Conservation (phyloP, 2,329 filamentous ascomycete species). For the Trichoderma semiorbis region DNA sequence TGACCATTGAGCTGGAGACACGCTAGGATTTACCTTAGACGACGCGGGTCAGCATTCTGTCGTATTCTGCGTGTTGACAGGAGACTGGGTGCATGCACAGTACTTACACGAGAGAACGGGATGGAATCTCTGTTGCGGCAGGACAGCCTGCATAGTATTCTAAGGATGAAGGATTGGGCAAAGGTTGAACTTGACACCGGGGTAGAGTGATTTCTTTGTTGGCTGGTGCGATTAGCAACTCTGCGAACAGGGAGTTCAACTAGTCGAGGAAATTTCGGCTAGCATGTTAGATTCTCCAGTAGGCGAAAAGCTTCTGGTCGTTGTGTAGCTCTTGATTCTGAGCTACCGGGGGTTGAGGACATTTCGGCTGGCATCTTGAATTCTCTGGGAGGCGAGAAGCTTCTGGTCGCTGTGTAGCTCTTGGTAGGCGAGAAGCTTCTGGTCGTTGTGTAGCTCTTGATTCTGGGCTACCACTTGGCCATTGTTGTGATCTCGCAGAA, state of each 20-base stretch:
- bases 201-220: background rate
- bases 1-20: background rate
- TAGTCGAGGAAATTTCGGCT: background rate
- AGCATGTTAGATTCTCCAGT: too few relatives aligned
- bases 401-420: too few relatives aligned
- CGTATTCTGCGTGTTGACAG: background rate
- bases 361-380: too few relatives aligned
- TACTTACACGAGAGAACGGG: background rate
- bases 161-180: background rate
- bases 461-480: background rate
- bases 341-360: too few relatives aligned
- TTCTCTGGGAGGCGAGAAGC: too few relatives aligned
- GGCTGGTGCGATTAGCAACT: background rate
- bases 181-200: background rate
- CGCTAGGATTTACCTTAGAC: background rate
- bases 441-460: background rate
- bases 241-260: background rate
- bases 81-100: background rate
- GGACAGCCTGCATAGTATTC: accelerated
- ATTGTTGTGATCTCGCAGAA: background rate
- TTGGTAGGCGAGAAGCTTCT: background rate
- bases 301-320: background rate
- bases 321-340: background rate
- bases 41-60: background rate
- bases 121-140: background rate